phyloP scores from a whole-genome alignment of 2,329 filamentous ascomycete species.

The Nigrospora oryzae region DNA sequence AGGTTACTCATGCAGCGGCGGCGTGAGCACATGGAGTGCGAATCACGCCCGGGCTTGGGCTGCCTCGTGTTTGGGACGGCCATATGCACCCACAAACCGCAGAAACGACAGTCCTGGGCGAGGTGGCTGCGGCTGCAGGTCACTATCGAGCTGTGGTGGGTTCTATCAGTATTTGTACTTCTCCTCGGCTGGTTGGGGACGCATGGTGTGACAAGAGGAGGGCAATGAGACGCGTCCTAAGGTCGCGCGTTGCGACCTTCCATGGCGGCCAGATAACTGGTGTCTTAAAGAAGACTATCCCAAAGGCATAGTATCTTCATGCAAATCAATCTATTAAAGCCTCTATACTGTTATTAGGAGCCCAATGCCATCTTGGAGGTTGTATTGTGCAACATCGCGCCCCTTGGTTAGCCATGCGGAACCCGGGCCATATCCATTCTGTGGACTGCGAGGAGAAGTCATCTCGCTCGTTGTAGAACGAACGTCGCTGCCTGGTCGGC shows the following conservation, averaged over 20 bases:
- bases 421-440: too few relatives aligned
- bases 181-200: constrained; percentile 24
- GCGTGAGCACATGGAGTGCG: constrained; percentile 53
- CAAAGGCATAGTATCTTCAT: too few relatives aligned
- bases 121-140: constrained; percentile 34
- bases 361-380: too few relatives aligned
- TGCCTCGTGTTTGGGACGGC: constrained; percentile 45
- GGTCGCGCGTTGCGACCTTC: too few relatives aligned
- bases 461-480: background rate
- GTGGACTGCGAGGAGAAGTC: too few relatives aligned
- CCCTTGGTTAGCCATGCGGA: too few relatives aligned
- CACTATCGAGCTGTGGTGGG: constrained; percentile 40
- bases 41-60: constrained; percentile 45
- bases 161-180: constrained; percentile 33
- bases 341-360: too few relatives aligned
- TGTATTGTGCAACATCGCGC: too few relatives aligned
- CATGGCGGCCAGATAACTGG: too few relatives aligned
- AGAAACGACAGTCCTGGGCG: constrained; percentile 34
- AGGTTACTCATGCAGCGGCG: constrained; percentile 51
- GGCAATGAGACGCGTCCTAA: too few relatives aligned
- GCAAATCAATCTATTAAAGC: too few relatives aligned
- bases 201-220: background rate
- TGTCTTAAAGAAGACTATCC: too few relatives aligned
- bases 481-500: constrained; percentile 9
- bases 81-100: constrained; percentile 34